Conservation (phyloP, 257 asterid species). For the Solanum chilense region DNA sequence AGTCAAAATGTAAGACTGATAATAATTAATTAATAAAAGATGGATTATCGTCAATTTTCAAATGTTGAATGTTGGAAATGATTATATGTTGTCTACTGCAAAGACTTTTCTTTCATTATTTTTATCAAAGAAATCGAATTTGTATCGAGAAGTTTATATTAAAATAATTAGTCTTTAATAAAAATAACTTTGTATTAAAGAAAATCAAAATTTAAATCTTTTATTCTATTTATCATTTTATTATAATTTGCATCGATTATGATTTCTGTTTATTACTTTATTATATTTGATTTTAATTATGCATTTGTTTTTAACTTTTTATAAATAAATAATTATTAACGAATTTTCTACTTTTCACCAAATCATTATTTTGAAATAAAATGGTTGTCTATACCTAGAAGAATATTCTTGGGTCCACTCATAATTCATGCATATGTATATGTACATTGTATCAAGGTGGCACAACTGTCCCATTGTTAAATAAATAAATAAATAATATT, state of each 20-base stretch:
- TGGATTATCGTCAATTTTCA: not conserved
- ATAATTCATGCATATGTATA: not conserved
- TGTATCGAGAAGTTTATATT: not conserved
- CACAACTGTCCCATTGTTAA: not conserved
- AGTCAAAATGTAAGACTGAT: not conserved
- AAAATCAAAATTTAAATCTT: rapidly evolving
- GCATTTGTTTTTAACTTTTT: not conserved
- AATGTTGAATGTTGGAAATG: conserved; percentile 1
- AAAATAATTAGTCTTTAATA: too few species aligned
- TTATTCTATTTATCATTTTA: rapidly evolving
- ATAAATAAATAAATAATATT: not conserved
- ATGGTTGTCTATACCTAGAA: not conserved
- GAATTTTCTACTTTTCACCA: not conserved
- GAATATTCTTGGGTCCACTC: not conserved
- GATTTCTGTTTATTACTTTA: not conserved
- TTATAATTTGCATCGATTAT: too few species aligned
- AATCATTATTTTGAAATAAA: not conserved
- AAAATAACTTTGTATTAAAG: too few species aligned
- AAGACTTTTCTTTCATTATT: not conserved
- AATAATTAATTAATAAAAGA: not conserved
- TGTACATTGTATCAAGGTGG: not conserved
- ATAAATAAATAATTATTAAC: not conserved
- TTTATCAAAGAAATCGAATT: too few species aligned
- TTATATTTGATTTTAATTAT: not conserved
- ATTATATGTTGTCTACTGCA: not conserved